phyloP scores from a whole-genome alignment of 257 asterid species.

The Agastache rugosa region DNA sequence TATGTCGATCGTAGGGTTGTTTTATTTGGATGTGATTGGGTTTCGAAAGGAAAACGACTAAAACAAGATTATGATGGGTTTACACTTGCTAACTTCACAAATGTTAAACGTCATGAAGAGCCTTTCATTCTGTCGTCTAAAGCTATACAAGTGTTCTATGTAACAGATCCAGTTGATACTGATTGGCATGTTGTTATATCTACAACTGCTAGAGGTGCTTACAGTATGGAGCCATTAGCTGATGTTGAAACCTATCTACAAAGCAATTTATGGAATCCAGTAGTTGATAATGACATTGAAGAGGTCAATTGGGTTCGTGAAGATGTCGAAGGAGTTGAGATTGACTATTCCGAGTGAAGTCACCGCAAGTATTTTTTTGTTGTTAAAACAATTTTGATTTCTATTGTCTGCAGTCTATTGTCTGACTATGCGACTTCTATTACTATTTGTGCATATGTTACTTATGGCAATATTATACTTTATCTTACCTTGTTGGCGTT shows the following conservation, averaged over 20 bases:
- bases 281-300: background rate
- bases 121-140: background rate
- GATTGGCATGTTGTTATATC: background rate
- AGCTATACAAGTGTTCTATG: constrained; percentile 21
- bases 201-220: background rate
- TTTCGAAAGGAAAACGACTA: background rate
- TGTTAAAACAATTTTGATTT: no score
- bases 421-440: no score
- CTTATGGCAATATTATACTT: no score
- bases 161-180: background rate
- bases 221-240: background rate
- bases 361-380: no score
- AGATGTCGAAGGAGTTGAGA: background rate
- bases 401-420: no score
- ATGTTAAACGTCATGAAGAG: background rate
- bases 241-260: constrained; percentile 1
- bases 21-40: constrained; percentile 9
- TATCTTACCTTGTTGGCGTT: no score
- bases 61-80: constrained; percentile 24
- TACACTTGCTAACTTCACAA: constrained; percentile 1
- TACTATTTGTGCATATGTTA: no score
- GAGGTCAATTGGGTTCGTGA: background rate
- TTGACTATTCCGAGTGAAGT: background rate
- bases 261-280: background rate
- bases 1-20: background rate